Evolutionary conservation across 345 rosid genomes (phyloP).

Genomic region (Punica granatum): DNA sequence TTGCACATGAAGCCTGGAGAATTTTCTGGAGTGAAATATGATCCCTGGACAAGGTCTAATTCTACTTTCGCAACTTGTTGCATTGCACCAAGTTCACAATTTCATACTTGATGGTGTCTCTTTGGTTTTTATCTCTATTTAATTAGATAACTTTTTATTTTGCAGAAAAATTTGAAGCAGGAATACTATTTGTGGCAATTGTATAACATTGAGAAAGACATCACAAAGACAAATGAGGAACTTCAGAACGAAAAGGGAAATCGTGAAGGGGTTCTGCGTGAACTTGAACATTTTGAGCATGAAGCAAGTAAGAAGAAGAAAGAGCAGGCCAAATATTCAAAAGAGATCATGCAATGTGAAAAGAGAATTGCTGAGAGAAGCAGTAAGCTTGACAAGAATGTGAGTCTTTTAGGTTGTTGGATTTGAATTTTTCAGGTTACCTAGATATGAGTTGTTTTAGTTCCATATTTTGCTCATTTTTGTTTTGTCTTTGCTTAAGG

Average conservation of each 20-base stretch:
- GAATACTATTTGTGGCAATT: slow-evolving; percentile 86
- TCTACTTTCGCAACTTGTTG: background rate
- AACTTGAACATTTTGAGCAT: slow-evolving; percentile 53
- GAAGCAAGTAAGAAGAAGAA: slow-evolving; percentile 60
- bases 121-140: background rate
- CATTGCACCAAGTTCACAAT: background rate
- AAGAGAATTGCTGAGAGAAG: slow-evolving; percentile 78
- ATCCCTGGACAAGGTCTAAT: background rate
- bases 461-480: background rate
- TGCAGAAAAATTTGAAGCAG: slow-evolving; percentile 81
- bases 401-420: slow-evolving; percentile 29
- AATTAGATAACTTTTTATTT: background rate
- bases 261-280: slow-evolving; percentile 51
- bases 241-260: slow-evolving; percentile 58
- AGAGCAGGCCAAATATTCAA: slow-evolving; percentile 71
- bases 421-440: background rate
- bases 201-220: slow-evolving; percentile 65
- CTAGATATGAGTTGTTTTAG: background rate
- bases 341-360: slow-evolving; percentile 70
- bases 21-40: background rate
- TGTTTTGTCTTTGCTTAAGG: background rate
- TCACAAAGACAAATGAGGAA: slow-evolving; percentile 45
- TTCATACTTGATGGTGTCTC: background rate
- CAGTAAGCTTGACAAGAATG: slow-evolving; percentile 55
- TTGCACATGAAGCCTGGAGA: background rate